phyloP scores from a whole-genome alignment of 257 asterid species.

The Scutellaria minor region DNA sequence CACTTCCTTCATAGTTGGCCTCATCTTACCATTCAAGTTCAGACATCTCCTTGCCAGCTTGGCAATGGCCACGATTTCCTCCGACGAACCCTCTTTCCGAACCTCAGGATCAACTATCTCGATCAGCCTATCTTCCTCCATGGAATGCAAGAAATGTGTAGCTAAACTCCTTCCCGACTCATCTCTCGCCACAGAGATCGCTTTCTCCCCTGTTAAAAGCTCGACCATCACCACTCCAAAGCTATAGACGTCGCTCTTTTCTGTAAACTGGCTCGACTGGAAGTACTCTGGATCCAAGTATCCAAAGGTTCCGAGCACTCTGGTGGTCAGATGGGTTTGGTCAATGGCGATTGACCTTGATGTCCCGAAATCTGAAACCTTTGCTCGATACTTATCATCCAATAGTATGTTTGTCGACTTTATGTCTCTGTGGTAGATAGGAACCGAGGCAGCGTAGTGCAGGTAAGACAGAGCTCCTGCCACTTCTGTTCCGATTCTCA shows the following conservation, averaged over 20 bases:
- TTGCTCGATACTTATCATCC: conserved; percentile 28
- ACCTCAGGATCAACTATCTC: conserved; percentile 38
- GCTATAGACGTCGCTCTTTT: conserved; percentile 45
- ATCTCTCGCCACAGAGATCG: conserved; percentile 32
- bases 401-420: conserved; percentile 44
- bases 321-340: conserved; percentile 31
- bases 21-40: conserved; percentile 38
- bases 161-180: conserved; percentile 37
- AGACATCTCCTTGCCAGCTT: conserved; percentile 42
- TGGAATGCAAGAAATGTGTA: conserved; percentile 37
- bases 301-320: conserved; percentile 41
- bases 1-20: conserved; percentile 45
- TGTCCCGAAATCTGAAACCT: conserved; percentile 37
- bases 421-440: conserved; percentile 31
- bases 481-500: conserved; percentile 12
- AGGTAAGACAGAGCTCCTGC: conserved; percentile 29
- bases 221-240: conserved; percentile 45
- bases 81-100: conserved; percentile 16
- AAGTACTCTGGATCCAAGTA: conserved; percentile 51
- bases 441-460: conserved; percentile 27
- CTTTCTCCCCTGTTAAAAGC: conserved; percentile 43
- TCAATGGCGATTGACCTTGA: conserved; percentile 23
- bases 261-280: conserved; percentile 40
- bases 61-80: conserved; percentile 37
- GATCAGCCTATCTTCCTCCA: conserved; percentile 33